These are phyloP conservation scores for Tritrichomonas musculus DNA, from an alignment of 208 protist species.

Conservation along the genomic window DNA sequence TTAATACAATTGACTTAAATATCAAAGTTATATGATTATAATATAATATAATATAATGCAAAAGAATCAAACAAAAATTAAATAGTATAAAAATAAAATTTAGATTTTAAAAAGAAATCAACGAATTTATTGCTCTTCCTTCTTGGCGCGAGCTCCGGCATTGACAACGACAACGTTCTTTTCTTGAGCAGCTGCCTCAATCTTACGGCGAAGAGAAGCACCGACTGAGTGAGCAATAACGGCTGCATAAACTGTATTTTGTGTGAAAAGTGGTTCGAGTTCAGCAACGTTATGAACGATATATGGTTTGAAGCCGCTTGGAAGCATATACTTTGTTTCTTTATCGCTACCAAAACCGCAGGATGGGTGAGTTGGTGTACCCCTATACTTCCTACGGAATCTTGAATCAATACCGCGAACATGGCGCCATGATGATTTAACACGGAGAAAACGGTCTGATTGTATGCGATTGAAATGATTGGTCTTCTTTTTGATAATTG, in stretches of 20 bases:
- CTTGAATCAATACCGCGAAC: constrained; percentile 94
- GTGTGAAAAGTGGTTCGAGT: constrained; percentile 95
- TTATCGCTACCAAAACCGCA: constrained; percentile 92
- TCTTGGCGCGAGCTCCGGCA: too few species aligned
- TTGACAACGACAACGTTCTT: constrained; percentile 88
- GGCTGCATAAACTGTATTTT: constrained; percentile 94
- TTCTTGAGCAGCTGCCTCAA: constrained; percentile 87
- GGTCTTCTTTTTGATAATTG: constrained; percentile 20
- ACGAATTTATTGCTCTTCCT: constrained; percentile 39
- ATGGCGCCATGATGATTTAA: constrained; percentile 76
- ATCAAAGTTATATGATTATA: too few species aligned
- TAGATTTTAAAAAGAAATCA: too few species aligned
- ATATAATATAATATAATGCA: too few species aligned
- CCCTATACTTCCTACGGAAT: constrained; percentile 90
- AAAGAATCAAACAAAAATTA: too few species aligned
- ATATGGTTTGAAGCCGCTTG: constrained; percentile 90
- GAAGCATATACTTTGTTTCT: constrained; percentile 81
- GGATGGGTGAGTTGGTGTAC: constrained; percentile 82
- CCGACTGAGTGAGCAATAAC: constrained; percentile 84
- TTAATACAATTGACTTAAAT: too few species aligned
- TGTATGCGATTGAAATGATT: constrained; percentile 39
- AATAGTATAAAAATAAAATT: too few species aligned
- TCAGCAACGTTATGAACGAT: constrained; percentile 75
- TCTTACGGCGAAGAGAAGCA: constrained; percentile 81
- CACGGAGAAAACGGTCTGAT: constrained; percentile 35